These are phyloP conservation scores for Castanopsis chinensis DNA, from an alignment of 306 rosid genomes.

Conservation along the genomic window DNA sequence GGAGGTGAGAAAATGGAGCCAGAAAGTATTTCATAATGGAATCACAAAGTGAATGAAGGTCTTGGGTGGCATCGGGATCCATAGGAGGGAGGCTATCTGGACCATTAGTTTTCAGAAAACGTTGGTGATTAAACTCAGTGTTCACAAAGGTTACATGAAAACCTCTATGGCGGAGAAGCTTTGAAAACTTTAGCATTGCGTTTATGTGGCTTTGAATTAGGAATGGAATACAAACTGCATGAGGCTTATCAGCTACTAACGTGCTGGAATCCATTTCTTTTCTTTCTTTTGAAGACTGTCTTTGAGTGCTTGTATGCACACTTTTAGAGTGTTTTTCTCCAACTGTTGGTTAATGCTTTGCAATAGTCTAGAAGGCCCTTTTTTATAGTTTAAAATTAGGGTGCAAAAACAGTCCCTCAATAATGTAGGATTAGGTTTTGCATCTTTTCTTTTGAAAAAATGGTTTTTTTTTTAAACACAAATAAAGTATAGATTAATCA, in stretches of 20 bases:
- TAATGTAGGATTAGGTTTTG: too few relatives aligned
- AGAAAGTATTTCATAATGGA: background rate
- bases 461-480: too few relatives aligned
- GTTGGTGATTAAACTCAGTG: background rate
- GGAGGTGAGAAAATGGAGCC: background rate
- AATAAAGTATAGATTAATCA: too few relatives aligned
- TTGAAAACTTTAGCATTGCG: background rate
- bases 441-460: too few relatives aligned
- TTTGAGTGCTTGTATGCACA: too few relatives aligned
- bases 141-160: background rate
- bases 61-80: background rate
- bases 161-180: background rate
- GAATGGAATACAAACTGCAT: background rate
- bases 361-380: too few relatives aligned
- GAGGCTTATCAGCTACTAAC: background rate
- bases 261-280: too few relatives aligned
- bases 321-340: too few relatives aligned
- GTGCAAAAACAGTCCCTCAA: too few relatives aligned
- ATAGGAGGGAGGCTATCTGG: background rate
- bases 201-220: slow-evolving; percentile 11
- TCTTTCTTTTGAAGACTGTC: too few relatives aligned
- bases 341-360: too few relatives aligned
- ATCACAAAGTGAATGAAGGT: background rate
- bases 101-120: background rate
- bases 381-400: too few relatives aligned